These are phyloP conservation scores for Meyerozyma carpophila DNA, from an alignment of 1,139 yeast species.

Conservation along the genomic window DNA sequence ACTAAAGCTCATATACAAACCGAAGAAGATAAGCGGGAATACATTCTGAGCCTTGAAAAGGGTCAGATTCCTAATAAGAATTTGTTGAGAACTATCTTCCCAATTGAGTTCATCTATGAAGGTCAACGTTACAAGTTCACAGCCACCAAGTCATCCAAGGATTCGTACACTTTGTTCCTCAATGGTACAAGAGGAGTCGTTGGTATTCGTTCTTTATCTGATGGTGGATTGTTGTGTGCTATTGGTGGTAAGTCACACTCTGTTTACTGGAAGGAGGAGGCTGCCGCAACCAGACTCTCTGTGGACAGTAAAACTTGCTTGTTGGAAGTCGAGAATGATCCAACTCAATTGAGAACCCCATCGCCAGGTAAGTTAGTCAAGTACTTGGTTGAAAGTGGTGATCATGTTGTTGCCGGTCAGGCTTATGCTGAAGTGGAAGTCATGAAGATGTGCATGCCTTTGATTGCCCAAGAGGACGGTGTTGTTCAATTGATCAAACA, in stretches of 20 bases:
- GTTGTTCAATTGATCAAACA: conserved; percentile 87
- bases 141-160: conserved; percentile 86
- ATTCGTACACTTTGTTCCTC: conserved; percentile 79
- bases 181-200: conserved; percentile 90
- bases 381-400: conserved; percentile 92
- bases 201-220: conserved; percentile 81
- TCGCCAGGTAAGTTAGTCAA: conserved; percentile 97
- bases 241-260: conserved; percentile 92
- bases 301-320: conserved; percentile 94
- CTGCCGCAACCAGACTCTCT: conserved; percentile 90
- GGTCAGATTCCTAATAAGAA: conserved; percentile 92
- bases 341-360: conserved; percentile 96
- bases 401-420: conserved; percentile 86
- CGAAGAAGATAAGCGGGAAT: conserved; percentile 65
- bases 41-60: conserved; percentile 70
- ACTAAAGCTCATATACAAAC: conserved; percentile 85
- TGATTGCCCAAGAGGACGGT: conserved; percentile 91
- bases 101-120: conserved; percentile 92
- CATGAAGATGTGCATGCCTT: conserved; percentile 97
- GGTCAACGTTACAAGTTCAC: conserved; percentile 91
- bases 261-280: conserved; percentile 97
- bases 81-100: conserved; percentile 78
- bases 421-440: conserved; percentile 98
- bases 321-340: conserved; percentile 92
- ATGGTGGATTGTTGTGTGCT: conserved; percentile 88